Percentiles rank a stretch among this genome's conserved stretches.
phyloP scores from a whole-genome alignment of 495 filamentous ascomycete species.

The Aspergillus carlsbadensis region DNA sequence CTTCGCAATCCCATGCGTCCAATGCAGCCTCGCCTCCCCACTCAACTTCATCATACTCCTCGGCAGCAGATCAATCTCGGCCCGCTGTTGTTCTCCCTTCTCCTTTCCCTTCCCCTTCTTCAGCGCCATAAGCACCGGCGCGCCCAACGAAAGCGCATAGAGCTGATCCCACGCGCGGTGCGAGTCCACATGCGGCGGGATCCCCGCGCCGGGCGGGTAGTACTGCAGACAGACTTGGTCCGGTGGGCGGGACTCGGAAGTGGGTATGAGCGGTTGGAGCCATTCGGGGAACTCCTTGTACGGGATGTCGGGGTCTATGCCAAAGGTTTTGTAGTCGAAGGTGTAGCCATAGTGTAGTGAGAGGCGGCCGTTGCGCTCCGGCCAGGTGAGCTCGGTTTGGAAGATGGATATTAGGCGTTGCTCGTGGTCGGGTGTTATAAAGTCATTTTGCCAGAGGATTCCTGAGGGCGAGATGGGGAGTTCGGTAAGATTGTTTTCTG shows the following conservation, averaged over 20 bases:
- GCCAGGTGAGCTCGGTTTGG: constrained; percentile 32
- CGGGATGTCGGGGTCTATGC: constrained; percentile 36
- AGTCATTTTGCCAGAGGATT: constrained; percentile 35
- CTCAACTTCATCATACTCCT: constrained; percentile 41
- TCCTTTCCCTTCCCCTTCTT: constrained; percentile 23
- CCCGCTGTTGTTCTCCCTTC: constrained; percentile 1
- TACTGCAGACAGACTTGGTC: constrained; percentile 46
- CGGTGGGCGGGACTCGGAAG: constrained; percentile 34
- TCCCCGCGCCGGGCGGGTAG: constrained; percentile 41
- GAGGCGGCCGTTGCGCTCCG: constrained; percentile 35
- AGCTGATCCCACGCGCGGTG: constrained; percentile 41
- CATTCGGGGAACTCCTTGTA: constrained; percentile 41
- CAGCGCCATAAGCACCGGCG: constrained; percentile 39
- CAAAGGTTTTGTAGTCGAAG: constrained; percentile 46
- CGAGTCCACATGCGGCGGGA: constrained; percentile 42
- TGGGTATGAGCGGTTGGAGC: constrained; percentile 37
- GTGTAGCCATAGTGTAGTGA: constrained; percentile 45
- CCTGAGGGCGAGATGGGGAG: constrained; percentile 31
- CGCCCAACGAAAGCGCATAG: constrained; percentile 38
- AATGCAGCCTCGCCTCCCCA: constrained; percentile 38
- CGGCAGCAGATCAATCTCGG: constrained; percentile 34
- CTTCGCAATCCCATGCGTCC: constrained; percentile 45
- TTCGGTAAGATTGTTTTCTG: constrained; percentile 13
- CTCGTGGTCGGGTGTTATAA: constrained; percentile 34
- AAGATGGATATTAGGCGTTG: constrained; percentile 34